Evolutionary conservation across 495 filamentous ascomycete genomes (phyloP).

Genomic region (Xylaria longipes): DNA sequence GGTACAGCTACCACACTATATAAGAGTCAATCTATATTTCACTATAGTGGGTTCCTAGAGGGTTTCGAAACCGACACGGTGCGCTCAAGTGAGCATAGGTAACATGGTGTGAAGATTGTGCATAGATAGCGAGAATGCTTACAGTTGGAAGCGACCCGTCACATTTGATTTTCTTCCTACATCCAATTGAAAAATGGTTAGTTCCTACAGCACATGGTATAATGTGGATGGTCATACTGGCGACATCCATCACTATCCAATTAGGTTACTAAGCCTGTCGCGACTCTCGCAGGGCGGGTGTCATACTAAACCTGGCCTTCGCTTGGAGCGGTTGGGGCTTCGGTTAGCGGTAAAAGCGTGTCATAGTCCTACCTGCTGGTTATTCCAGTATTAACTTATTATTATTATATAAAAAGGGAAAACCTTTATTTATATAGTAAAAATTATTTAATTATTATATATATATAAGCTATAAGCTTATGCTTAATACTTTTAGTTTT

Average conservation of each 20-base stretch:
- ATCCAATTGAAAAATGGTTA: background rate
- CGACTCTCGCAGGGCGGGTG: background rate
- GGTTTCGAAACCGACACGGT: no score
- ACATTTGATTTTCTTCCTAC: conserved; percentile 6
- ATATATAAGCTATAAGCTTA: no score
- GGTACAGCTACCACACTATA: background rate
- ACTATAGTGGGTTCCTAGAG: background rate
- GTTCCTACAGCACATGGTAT: background rate
- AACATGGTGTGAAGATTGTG: background rate
- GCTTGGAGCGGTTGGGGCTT: background rate
- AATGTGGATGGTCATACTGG: background rate
- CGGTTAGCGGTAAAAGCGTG: background rate
- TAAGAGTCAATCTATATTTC: background rate
- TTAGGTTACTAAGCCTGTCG: background rate
- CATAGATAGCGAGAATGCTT: background rate
- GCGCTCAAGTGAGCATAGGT: background rate
- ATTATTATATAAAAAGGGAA: no score
- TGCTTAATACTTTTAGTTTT: no score
- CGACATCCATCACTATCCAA: background rate
- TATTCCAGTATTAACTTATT: no score
- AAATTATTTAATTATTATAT: no score
- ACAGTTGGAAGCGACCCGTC: background rate
- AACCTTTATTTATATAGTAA: no score
- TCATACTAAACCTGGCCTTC: conserved; percentile 8
- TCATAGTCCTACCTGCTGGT: no score